Evolutionary conservation across 2,329 filamentous ascomycete genomes (phyloP), one percentile per base, ranked within the genome.

Genomic region (Neonectria sp.): DNA sequence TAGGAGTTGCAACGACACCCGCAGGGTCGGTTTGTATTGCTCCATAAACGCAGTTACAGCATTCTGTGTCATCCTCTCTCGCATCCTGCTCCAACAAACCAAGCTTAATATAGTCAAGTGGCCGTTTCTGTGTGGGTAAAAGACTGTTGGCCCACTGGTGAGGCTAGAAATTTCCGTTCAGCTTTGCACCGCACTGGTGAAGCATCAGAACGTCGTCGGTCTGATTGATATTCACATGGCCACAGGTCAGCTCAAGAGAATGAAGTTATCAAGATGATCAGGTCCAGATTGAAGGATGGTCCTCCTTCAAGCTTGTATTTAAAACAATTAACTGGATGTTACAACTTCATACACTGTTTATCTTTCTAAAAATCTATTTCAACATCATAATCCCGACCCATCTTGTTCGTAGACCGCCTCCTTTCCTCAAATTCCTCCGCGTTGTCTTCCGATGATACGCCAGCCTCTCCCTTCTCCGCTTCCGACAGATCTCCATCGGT

Each of bases 391-490:
- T 6, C 13, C 45, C 2, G 21, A 12, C 12, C 11, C 12, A 6
- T 12, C 2, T 2, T 25, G 11, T 4, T 15, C 13, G 21, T 46
- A 25, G 45, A 24, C 2, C 21, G 21, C 24, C 24, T 13, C 5
- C 45, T 24, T 48, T 25, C 11, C 0, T n/a, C 45, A 6, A 1
- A 21, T 12, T 25, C 21, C 29, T 35, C 51, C 15, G 27, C 9
- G 0, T 35, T 17, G 7, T 35, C 21, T 21, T 4, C 25, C 15
- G 24, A 25, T 6, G 49, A 21, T 13, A 17, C 5, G 0, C 15
- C 4, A 40, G 21, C 24, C 2, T 73, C 63, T 13, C 71, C 71
- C 3, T 52, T 33, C 3, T 73, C 71, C 9, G 71, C 71, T 1
- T n/a, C 61, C 17, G 67, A 68, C 7, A 72, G 45, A 2, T 64